Evolutionary conservation across 257 asterid species (phyloP), one percentile per base, ranked within the genome.

Genomic region (Nyctanthes arbortristis): DNA sequence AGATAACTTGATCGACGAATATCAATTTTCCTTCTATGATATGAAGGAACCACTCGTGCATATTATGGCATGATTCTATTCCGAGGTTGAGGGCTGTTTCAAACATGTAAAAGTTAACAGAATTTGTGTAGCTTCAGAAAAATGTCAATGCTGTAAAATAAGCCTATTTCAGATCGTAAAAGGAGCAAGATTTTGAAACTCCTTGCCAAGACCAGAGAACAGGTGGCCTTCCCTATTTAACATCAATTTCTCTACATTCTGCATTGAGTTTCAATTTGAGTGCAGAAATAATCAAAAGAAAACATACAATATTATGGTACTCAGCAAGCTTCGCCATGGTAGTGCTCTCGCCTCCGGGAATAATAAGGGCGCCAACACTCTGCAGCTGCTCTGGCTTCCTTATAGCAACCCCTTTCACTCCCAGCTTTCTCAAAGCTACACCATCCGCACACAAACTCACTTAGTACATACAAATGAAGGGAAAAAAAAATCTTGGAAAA

Each of bases 281-380:
- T 37, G 61, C 55, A 64, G 14, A 20, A 13, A 29, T 31, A 12
- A 54, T 54, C 20, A 58, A 5, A 37, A 36, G 47, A 9, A 61
- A 5, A 58, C 59, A 36, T 63, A 91, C 99, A 78, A 94, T 85
- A 80, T 94, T 94, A 73, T 91, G 98, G 63, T 77, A 88, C 77
- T 91, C 93, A 0, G 99, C 99, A 33, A 94, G 82, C 84, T 91
- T 94, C 34, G 99, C 99, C 99, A 94, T 94, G 79, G 99, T 88
- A 60, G 99, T 94, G 79, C 99, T 94, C 84, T 94, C 99, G 2
- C 99, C 99, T 45, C 98, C 99, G 0, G 99, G 99, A 34, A 94
- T 94, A 68, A 94, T 94, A 39, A 94, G 96, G 22, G 90, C 91
- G 72, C 66, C 66, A 52, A 94, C 85, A 73, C 61, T 80, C 61